A percentile compares a stretch with the other conserved stretches of the same genome.
Evolutionary conservation across 345 rosid genomes (phyloP).

Genomic region (Gossypium bickii): DNA sequence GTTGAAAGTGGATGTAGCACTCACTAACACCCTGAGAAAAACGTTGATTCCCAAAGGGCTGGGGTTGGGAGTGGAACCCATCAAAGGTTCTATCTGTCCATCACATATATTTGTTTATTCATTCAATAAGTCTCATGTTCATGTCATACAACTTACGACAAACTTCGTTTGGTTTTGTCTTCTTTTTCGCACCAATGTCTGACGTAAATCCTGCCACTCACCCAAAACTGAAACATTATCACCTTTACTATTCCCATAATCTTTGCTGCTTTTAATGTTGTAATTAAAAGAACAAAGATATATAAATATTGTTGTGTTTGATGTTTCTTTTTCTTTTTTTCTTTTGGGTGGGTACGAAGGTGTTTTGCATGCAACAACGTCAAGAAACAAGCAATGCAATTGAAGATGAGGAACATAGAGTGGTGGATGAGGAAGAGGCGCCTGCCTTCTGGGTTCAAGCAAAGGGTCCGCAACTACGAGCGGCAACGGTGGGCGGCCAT

Average conservation of each 20-base stretch:
- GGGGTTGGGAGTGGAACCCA: not conserved
- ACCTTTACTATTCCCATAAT: not conserved
- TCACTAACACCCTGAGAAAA: not conserved
- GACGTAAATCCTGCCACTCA: not conserved
- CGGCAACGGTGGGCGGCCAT: conserved; percentile 95
- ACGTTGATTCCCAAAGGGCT: not conserved
- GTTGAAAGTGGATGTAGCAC: not conserved
- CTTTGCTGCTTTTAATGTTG: not conserved
- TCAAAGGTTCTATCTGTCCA: not conserved
- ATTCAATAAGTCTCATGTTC: not conserved
- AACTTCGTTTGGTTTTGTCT: not conserved
- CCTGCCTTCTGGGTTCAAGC: conserved; percentile 76
- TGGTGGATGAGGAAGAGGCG: conserved; percentile 98
- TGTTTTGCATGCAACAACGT: conserved; percentile 32
- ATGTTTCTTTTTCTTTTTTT: too few species aligned
- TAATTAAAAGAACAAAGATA: not conserved
- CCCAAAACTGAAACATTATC: not conserved
- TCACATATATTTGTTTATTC: not conserved
- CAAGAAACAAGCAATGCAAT: conserved; percentile 93
- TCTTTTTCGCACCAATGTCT: not conserved
- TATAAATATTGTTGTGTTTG: not conserved
- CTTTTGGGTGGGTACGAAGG: conserved; percentile 31
- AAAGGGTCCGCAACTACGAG: conserved; percentile 86
- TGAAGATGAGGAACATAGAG: conserved; percentile 95
- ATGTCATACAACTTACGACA: not conserved